Base-by-base conservation (phyloP, 1,139 yeast species). In the Yamadazyma buinensis region DNA sequence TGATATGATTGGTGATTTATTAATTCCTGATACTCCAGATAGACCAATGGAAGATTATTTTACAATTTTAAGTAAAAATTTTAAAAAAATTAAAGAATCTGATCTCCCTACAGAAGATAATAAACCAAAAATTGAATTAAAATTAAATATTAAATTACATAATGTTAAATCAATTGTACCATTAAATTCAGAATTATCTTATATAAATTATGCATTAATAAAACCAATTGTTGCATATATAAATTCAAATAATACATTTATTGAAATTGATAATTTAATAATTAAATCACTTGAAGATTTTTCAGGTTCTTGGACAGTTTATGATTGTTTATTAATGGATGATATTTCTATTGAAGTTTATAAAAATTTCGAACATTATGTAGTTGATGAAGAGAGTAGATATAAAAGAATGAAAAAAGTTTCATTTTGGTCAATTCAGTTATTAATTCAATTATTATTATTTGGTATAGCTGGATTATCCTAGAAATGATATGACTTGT, bases 221-320 rank as follows among this genome's bases (percentile, higher is more conserved):
- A 68, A 96, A 43, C 98, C 98, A 0, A 90, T 92, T 54, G 96
- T 92, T 20, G 97, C 94, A 0, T 92, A 90, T 58, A 90, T 92
- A 54, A 92, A 92, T 57, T 83, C 95, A 23, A 76, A 84, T 42
- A 84, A 85, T 51, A 87, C 97, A 0, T 84, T 83, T 48, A 90
- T 92, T 43, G 97, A 95, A 32, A 80, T 92, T 41, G 73, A 80
- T 44, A 87, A 95, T 52, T 75, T 90, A 5, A 78, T 92, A n/a
- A 83, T 84, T 30, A 92, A 92, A 54, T 74, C 77, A 34, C 61
- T 87, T 20, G 66, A 68, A 24, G 97, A 92, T 52, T 92, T 92
- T 53, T 88, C 85, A 49, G 98, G 98, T 0, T 78, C 95, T 5
- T 92, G 98, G 98, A 92, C 98, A 1, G 72, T 88, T 5, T 92